Evolutionary conservation across 2,329 filamentous ascomycete genomes (phyloP).

Genomic region (Cladosporium oxysporum): DNA sequence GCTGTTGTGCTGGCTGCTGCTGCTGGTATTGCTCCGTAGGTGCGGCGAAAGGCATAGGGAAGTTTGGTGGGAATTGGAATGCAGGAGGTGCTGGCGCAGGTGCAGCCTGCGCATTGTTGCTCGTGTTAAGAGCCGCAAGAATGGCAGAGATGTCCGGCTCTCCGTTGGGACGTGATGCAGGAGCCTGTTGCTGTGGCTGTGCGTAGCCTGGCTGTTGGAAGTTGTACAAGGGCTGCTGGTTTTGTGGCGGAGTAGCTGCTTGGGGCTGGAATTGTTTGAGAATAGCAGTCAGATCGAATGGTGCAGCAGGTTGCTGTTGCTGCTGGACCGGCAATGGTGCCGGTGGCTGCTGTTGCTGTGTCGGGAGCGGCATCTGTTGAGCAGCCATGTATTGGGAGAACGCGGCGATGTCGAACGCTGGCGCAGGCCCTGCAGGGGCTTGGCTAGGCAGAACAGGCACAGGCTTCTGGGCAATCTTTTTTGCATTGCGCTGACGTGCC

Average conservation of each 20-base stretch:
- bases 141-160: constrained; percentile 35
- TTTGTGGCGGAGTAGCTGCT: constrained; percentile 21
- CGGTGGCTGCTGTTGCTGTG: constrained; percentile 17
- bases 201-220: constrained; percentile 8
- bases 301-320: constrained; percentile 14
- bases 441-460: not conserved
- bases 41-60: constrained; percentile 6
- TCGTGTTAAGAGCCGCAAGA: constrained; percentile 29
- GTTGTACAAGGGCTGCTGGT: constrained; percentile 7
- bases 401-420: constrained; percentile 12
- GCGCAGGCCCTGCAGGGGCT: not conserved
- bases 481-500: constrained; percentile 3
- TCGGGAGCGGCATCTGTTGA: constrained; percentile 16
- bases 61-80: constrained; percentile 11
- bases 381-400: constrained; percentile 14
- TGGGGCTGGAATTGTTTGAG: constrained; percentile 21
- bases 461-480: not conserved
- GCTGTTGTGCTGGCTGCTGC: constrained; percentile 26
- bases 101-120: constrained; percentile 2
- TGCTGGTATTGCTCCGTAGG: constrained; percentile 14
- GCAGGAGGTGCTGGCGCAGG: not conserved
- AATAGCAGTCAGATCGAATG: constrained; percentile 9
- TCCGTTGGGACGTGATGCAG: constrained; percentile 19
- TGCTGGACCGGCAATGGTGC: constrained; percentile 2
- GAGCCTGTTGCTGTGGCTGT: constrained; percentile 5